Percentiles rank a stretch among this genome's conserved stretches.
phyloP scores from a whole-genome alignment of 495 filamentous ascomycete species.

The Staphylotrichum longicolle region DNA sequence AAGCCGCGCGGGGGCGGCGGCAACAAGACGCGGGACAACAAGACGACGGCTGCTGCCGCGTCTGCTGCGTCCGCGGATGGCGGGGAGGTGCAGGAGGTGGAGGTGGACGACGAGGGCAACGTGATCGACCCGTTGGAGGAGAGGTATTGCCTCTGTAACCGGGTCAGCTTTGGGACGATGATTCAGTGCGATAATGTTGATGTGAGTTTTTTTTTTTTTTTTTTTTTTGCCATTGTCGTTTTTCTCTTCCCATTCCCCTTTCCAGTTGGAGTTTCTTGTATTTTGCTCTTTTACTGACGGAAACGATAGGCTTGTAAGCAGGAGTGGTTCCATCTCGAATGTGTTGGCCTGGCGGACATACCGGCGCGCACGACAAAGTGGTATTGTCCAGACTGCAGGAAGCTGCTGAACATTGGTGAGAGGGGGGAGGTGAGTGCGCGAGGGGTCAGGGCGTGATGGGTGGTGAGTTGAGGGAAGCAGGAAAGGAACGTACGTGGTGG shows the following conservation, averaged over 20 bases:
- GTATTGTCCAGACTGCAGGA: conserved; percentile 88
- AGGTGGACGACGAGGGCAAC: conserved; percentile 65
- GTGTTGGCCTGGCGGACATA: conserved; percentile 73
- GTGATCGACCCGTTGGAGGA: conserved; percentile 85
- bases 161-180: conserved; percentile 93
- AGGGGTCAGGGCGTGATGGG: conserved; percentile 47
- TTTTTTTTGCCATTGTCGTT: neutral
- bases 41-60: conserved; percentile 7
- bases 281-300: conserved; percentile 11
- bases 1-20: conserved; percentile 35
- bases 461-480: too few species aligned
- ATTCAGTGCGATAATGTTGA: conserved; percentile 89
- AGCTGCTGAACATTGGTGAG: conserved; percentile 61
- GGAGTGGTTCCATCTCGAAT: conserved; percentile 95
- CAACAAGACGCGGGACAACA: neutral
- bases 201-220: conserved; percentile 55
- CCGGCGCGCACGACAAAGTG: conserved; percentile 81
- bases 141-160: conserved; percentile 84
- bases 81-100: conserved; percentile 37
- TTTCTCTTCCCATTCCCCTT: neutral
- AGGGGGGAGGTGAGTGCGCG: conserved; percentile 55
- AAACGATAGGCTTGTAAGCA: conserved; percentile 57
- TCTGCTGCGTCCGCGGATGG: conserved; percentile 34
- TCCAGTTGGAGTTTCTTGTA: neutral
- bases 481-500: too few species aligned